These are phyloP conservation scores for Alnus rubra DNA, from an alignment of 306 rosid species.

Conservation along the genomic window DNA sequence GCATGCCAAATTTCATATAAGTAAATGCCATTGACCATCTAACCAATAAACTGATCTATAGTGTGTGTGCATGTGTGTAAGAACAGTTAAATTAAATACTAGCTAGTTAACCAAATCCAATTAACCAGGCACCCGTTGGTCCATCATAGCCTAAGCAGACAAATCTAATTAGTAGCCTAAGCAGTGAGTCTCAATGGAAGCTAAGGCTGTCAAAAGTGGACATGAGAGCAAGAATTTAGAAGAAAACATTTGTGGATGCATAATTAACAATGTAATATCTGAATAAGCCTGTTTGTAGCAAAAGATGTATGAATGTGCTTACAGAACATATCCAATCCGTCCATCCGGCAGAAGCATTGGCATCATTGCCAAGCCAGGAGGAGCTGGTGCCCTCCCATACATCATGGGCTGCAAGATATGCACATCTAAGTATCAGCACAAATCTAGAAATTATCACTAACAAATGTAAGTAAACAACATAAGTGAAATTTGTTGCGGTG, in stretches of 20 bases:
- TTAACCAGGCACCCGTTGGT: not conserved
- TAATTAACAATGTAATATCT: slow-evolving; percentile 5
- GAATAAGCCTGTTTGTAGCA: not conserved
- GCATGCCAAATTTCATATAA: not conserved
- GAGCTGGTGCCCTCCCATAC: slow-evolving; percentile 80
- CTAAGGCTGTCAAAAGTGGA: not conserved
- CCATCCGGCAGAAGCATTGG: slow-evolving; percentile 98
- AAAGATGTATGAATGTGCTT: slow-evolving; percentile 38
- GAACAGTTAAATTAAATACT: not conserved
- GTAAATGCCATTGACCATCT: not conserved
- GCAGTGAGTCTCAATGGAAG: not conserved
- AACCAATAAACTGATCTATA: not conserved
- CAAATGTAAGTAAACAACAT: not conserved
- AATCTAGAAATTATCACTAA: not conserved
- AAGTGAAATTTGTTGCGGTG: not conserved
- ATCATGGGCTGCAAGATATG: slow-evolving; percentile 68
- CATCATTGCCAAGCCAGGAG: slow-evolving; percentile 93
- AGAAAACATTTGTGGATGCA: not conserved
- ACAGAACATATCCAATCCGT: slow-evolving; percentile 92
- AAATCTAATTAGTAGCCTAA: not conserved
- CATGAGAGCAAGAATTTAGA: not conserved
- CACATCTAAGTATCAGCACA: slow-evolving; percentile 28
- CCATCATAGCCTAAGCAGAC: no score
- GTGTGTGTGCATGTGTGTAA: not conserved
- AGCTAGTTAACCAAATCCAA: not conserved